Percentiles rank a stretch among this genome's conserved stretches.
These are phyloP conservation scores for Jamesozyma lodderae DNA, from an alignment of 805 yeast species.

Conservation along the genomic window DNA sequence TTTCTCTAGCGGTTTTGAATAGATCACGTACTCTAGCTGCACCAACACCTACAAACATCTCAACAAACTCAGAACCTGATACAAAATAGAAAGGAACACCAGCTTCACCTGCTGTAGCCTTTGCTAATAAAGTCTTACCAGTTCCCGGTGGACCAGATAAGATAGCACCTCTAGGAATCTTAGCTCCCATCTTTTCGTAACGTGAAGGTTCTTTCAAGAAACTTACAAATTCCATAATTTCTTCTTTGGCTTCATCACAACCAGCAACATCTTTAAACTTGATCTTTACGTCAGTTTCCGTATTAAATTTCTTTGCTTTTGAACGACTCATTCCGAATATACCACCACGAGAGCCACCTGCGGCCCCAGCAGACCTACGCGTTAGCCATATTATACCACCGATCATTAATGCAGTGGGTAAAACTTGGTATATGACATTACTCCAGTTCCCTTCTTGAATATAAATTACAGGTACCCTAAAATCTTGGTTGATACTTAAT, in stretches of 20 bases:
- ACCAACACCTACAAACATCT: conserved; percentile 99
- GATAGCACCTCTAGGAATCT: conserved; percentile 96
- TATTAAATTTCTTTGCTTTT: conserved; percentile 83
- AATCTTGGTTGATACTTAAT: conserved; percentile 47
- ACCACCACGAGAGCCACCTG: conserved; percentile 55
- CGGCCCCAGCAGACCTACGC: conserved; percentile 43
- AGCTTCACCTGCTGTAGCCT: conserved; percentile 99
- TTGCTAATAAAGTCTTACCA: conserved; percentile 93
- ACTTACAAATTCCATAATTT: conserved; percentile 94
- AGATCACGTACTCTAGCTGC: conserved; percentile 96
- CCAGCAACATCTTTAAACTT: conserved; percentile 96
- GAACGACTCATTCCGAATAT: conserved; percentile 87
- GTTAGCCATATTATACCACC: conserved; percentile 85
- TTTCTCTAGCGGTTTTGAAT: conserved; percentile 82
- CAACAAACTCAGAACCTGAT: conserved; percentile 95
- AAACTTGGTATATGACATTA: conserved; percentile 56
- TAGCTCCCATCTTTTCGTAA: conserved; percentile 90
- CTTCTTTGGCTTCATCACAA: conserved; percentile 92
- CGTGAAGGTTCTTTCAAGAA: conserved; percentile 84
- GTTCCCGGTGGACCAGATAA: conserved; percentile 99
- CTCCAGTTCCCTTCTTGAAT: conserved; percentile 59
- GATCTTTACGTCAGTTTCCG: conserved; percentile 82
- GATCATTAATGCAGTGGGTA: conserved; percentile 83
- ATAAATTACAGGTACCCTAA: conserved; percentile 76
- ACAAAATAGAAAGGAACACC: conserved; percentile 95